Evolutionary conservation across 192 early-diverging fungal species (phyloP).

Genomic region (Thamnidium elegans): DNA sequence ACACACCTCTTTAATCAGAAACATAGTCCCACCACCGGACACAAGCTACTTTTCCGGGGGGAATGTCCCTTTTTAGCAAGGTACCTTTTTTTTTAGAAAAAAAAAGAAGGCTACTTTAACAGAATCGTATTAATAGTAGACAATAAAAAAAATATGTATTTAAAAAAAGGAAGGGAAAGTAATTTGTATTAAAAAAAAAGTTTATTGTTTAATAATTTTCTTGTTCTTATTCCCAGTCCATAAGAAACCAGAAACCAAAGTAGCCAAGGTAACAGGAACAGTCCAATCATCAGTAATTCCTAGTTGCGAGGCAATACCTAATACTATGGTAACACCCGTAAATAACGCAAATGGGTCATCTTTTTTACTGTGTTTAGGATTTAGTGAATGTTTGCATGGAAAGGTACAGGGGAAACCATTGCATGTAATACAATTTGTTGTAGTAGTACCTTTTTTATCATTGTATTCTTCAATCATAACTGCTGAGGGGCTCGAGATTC

Average conservation of each 20-base stretch:
- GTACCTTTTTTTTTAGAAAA: no score
- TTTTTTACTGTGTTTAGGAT: constrained; percentile 2
- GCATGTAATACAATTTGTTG: constrained; percentile 11
- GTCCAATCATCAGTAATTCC: constrained; percentile 43
- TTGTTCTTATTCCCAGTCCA: constrained; percentile 28
- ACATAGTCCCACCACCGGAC: not conserved
- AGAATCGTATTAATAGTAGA: no score
- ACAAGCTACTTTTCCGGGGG: no score
- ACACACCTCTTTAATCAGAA: not conserved
- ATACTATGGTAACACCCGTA: constrained; percentile 24
- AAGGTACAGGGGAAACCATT: constrained; percentile 13
- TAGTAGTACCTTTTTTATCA: not conserved
- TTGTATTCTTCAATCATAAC: not conserved
- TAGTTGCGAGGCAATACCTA: constrained; percentile 26
- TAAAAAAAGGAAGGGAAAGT: no score
- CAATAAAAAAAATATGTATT: no score
- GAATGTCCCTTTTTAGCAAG: no score
- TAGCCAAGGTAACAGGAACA: constrained; percentile 32
- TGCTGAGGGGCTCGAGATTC: not conserved
- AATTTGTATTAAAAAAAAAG: no score
- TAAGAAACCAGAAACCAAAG: constrained; percentile 34
- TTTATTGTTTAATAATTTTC: constrained; percentile 3
- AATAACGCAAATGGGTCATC: constrained; percentile 24
- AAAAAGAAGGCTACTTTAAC: no score
- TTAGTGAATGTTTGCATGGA: constrained; percentile 7